A percentile compares a stretch with the other conserved stretches of the same genome.
These are phyloP conservation scores for Pisolithus marmoratus DNA, from an alignment of 768 basidiomycete genomes.

Conservation along the genomic window DNA sequence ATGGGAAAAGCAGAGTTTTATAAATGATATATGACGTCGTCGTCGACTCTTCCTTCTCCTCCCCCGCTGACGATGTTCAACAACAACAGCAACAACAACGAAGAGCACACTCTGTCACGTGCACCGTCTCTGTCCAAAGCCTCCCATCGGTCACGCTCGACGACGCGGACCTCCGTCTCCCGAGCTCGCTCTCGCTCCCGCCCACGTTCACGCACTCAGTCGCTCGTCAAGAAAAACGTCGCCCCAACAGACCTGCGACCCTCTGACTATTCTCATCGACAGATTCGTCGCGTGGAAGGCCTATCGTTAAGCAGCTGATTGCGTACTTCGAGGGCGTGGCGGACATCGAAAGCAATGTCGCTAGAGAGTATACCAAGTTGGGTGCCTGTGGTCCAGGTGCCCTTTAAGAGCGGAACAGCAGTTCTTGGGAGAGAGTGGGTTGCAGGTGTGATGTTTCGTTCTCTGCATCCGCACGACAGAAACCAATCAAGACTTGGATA, in stretches of 20 bases:
- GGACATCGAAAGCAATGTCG: constrained; percentile 94
- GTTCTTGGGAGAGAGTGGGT: constrained; percentile 95
- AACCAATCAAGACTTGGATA: constrained; percentile 20
- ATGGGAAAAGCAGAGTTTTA: background rate
- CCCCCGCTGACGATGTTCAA: constrained; percentile 11
- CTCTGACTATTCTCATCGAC: constrained; percentile 94
- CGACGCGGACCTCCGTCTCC: constrained; percentile 17
- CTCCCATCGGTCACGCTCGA: constrained; percentile 53
- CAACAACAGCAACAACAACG: too few relatives aligned
- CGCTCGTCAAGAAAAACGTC: constrained; percentile 92
- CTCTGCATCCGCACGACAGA: background rate
- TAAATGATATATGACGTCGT: too few relatives aligned
- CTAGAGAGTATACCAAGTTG: constrained; percentile 88
- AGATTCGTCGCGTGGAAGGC: constrained; percentile 92
- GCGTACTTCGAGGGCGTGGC: constrained; percentile 83
- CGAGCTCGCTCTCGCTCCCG: too few relatives aligned
- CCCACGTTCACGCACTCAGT: constrained; percentile 64
- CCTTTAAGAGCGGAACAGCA: constrained; percentile 94
- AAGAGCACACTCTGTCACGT: constrained; percentile 52
- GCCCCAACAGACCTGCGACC: constrained; percentile 86
- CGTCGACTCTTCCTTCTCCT: background rate
- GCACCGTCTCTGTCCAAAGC: constrained; percentile 69
- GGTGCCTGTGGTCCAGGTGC: constrained; percentile 96
- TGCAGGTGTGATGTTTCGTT: constrained; percentile 52
- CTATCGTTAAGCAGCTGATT: constrained; percentile 92